Conservation (phyloP, 257 asterid species). For the Gardenia jasminoides region DNA sequence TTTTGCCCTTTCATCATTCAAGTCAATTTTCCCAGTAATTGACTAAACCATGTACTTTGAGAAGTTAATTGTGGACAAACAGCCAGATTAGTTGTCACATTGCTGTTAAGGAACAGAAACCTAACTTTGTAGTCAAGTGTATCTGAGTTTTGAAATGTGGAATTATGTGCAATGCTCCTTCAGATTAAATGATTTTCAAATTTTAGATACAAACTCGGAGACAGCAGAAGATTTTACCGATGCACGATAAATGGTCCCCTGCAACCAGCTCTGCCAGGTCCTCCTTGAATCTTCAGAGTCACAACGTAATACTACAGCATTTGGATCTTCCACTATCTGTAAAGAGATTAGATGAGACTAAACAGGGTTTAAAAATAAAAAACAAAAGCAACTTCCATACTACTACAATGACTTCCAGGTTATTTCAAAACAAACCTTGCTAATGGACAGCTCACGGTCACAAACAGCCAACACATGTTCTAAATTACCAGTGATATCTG, state of each 20-base stretch:
- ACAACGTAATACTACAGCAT: conserved; percentile 67
- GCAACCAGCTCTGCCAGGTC: conserved; percentile 83
- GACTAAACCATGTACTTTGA: neutral
- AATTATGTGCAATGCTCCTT: neutral
- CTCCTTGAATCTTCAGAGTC: conserved; percentile 68
- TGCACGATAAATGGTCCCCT: conserved; percentile 86
- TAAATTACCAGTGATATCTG: conserved; percentile 59
- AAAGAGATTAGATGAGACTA: conserved; percentile 14
- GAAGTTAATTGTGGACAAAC: neutral
- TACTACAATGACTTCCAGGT: neutral
- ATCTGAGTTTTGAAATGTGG: neutral
- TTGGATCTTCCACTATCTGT: conserved; percentile 83
- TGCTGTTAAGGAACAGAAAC: neutral
- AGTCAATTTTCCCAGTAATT: neutral
- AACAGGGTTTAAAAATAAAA: conserved; percentile 22
- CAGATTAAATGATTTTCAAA: neutral
- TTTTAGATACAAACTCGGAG: neutral
- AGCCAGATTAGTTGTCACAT: neutral
- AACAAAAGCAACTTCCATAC: too few relatives aligned
- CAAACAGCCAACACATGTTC: conserved; percentile 73
- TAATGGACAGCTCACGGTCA: conserved; percentile 57
- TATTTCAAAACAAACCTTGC: conserved; percentile 46
- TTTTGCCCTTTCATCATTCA: neutral
- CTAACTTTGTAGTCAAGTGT: neutral
- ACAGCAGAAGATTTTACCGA: conserved; percentile 51